phyloP scores from a whole-genome alignment of 306 rosid genomes.

The Aeschynomene evenia region DNA sequence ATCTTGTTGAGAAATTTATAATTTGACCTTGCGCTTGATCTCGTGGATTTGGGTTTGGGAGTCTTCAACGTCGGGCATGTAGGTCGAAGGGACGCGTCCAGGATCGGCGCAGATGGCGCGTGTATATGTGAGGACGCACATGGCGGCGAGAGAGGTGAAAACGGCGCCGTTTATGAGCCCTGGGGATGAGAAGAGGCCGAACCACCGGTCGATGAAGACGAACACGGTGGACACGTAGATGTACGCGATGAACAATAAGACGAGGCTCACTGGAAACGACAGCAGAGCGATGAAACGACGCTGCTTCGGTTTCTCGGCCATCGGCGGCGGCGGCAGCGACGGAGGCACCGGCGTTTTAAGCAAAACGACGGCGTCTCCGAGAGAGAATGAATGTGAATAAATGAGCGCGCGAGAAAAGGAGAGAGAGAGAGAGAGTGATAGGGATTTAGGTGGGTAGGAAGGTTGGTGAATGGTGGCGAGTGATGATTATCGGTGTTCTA shows the following conservation, averaged over 20 bases:
- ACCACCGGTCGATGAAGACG: conserved; percentile 80
- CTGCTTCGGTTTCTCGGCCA: conserved; percentile 51
- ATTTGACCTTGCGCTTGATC: conserved; percentile 89
- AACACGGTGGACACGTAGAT: conserved; percentile 76
- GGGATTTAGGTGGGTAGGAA: not conserved
- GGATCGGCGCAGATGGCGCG: conserved; percentile 68
- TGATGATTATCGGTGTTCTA: not conserved
- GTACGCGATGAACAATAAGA: conserved; percentile 54
- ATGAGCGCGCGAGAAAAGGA: not conserved
- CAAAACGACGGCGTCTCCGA: conserved; percentile 72
- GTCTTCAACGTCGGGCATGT: conserved; percentile 79
- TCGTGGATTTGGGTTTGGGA: conserved; percentile 66
- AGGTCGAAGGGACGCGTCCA: conserved; percentile 80
- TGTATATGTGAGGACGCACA: conserved; percentile 58
- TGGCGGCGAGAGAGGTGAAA: conserved; percentile 67
- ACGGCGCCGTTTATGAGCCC: conserved; percentile 75
- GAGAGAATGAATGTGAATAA: not conserved
- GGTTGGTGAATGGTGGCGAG: not conserved
- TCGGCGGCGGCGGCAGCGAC: conserved; percentile 9
- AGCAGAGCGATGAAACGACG: conserved; percentile 43
- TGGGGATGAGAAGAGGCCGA: conserved; percentile 88
- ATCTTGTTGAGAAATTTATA: not conserved
- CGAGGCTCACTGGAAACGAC: conserved; percentile 69
- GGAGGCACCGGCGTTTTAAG: conserved; percentile 60
- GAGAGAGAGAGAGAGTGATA: not conserved